Base-by-base conservation (phyloP, 2,329 filamentous ascomycete genomes). In the Neofusicoccum kwambonambiense region DNA sequence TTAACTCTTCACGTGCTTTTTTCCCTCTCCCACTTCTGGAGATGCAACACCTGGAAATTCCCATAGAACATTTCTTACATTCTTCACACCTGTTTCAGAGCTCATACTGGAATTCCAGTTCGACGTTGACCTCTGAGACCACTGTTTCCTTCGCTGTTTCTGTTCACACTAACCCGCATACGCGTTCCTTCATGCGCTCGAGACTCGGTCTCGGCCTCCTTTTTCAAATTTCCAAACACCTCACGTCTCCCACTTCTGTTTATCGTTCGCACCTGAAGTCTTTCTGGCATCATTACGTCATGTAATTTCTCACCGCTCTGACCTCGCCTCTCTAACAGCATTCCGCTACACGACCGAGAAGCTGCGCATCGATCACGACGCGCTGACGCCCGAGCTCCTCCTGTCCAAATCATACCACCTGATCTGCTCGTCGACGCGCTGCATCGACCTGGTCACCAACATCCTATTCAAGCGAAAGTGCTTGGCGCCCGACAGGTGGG, bases 331-430 rank as follows among this genome's bases (percentile, higher is more conserved):
- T 12, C 13, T 9, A 3, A 11, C 69, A 77, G 89, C 89, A 7
- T 99, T 99, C 82, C 89, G 87, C 75, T 99, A 98, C 76, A 83
- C 88, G 61, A 97, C 93, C 0, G 89, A 92, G 0, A 98, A 97
- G 79, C 83, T 91, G 68, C 90, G 93, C 5, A 82, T 99, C 15
- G 89, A 91, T 3, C 89, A 89, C 37, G 79, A 84, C 11, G 90
- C 93, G 73, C 83, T 98, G 9, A 86, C 86, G 3, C 82, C 84
- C 39, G 74, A 81, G 0, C 82, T 96, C 35, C 82, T 96, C 6
- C 84, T 86, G 58, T 88, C 92, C 0, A 89, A 87, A 67, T 89
- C 90, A 0, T 96, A 96, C 72, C 94, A 97, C 76, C 84, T 98
- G 71, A 91, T 96, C 67, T 97, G 93, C 80, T 91, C 89, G 1